Evolutionary conservation across 768 basidiomycete genomes (phyloP).

Genomic region (Naganishia friedmannii): DNA sequence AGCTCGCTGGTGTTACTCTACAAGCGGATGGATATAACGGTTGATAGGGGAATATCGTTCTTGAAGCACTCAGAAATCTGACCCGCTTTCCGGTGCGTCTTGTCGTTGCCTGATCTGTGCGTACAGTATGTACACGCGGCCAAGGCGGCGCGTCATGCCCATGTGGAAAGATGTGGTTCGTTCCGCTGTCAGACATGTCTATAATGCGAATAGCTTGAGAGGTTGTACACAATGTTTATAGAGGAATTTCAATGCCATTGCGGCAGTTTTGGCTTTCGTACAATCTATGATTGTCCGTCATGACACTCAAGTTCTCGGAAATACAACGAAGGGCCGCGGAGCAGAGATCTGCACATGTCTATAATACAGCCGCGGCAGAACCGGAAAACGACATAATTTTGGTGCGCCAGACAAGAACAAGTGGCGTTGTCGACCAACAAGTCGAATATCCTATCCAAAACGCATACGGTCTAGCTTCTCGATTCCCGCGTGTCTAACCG

Average conservation of each 20-base stretch:
- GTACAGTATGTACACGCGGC: neutral
- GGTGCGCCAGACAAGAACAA: neutral
- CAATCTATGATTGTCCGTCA: neutral
- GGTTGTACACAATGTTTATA: neutral
- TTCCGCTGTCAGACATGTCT: conserved; percentile 28
- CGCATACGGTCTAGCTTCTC: neutral
- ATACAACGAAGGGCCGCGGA: neutral
- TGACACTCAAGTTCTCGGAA: neutral
- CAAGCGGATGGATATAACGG: neutral
- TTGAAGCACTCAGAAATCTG: conserved; percentile 29
- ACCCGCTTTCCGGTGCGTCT: conserved; percentile 19
- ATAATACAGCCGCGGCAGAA: neutral
- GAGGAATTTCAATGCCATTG: neutral
- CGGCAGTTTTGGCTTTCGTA: too few relatives aligned
- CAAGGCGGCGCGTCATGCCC: neutral
- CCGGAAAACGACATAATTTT: neutral
- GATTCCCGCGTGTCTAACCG: neutral
- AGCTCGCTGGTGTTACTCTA: neutral
- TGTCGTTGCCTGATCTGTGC: neutral
- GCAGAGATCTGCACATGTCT: neutral
- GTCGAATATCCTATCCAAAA: too few relatives aligned
- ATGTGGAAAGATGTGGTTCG: conserved; percentile 20
- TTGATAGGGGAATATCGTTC: conserved; percentile 25
- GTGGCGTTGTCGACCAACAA: neutral
- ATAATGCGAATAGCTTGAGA: neutral